Evolutionary conservation across 805 yeast species (phyloP), one percentile per base, ranked within the genome.

Genomic region (Nakazawaea populi): DNA sequence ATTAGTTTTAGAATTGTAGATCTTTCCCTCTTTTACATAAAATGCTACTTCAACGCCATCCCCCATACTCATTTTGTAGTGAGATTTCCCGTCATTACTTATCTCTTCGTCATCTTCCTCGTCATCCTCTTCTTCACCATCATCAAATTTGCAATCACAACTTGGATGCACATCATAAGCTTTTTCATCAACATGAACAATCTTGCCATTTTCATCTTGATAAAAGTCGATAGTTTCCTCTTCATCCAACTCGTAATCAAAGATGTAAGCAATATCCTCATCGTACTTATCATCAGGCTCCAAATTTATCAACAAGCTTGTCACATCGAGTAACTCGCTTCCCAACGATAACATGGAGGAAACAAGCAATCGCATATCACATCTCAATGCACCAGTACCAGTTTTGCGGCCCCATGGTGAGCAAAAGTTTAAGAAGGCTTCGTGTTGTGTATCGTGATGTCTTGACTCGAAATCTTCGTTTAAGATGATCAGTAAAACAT

Each of bases 211-310:
- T 57, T 57, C 65, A 46, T 54, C 56, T 46, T 49, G 56, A 45
- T 50, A 57, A 42, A 54, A 63, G 49, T 52, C 59, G 30, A 37
- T 48, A 52, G 53, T 53, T 46, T 56, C 52, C 45, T 58, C 53
- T 52, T 71, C 71, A 29, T 74, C 78, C 48, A 66, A 75, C 56
- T 80, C 86, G 56, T 72, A 75, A 43, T 80, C 85, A 59, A 80
- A 80, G 58, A 82, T 79, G 57, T 82, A 82, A 50, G 75, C 67
- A 30, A 76, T 76, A 64, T 85, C 90, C 56, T 83, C 89, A 62
- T 85, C 91, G 55, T 79, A 82, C 49, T 79, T 69, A 61, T 85
- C 91, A 49, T 81, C 81, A 46, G 72, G 71, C 54, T 80, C 85
- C 49, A 82, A 61, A 57, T 79, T 82, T 11, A 76, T 71, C 52